phyloP scores from a whole-genome alignment of 352 stramenopile genomes.

The Blastocystis sp. region DNA sequence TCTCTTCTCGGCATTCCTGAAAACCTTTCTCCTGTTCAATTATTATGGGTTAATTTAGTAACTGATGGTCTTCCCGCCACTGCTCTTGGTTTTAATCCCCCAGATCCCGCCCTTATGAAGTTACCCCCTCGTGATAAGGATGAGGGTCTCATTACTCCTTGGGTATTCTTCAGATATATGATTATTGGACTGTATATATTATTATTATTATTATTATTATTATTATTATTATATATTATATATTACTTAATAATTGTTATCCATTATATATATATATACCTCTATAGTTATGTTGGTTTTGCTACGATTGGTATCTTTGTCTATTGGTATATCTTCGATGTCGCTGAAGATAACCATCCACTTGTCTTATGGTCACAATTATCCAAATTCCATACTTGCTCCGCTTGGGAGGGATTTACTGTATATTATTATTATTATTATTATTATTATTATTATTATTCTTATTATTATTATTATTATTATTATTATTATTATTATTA shows the following conservation, averaged over 20 bases:
- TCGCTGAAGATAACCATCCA: conserved; percentile 3
- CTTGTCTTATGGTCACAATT: conserved; percentile 1
- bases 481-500: too few species aligned
- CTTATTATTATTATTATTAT: too few species aligned
- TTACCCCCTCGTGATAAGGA: conserved; percentile 73
- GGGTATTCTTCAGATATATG: conserved; percentile 89
- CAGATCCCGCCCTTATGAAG: conserved; percentile 86
- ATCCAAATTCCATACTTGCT: conserved; percentile 1
- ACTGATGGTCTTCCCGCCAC: conserved; percentile 92
- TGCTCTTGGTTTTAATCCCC: conserved; percentile 90
- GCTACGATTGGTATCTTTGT: conserved; percentile 73
- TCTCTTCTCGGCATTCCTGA: conserved; percentile 79
- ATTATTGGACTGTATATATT: conserved; percentile 64
- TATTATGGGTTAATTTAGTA: conserved; percentile 99
- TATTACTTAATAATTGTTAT: too few species aligned
- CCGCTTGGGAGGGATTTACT: neutral
- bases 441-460: too few species aligned
- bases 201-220: too few species aligned
- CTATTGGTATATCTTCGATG: conserved; percentile 65
- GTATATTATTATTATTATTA: neutral
- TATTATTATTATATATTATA: too few species aligned
- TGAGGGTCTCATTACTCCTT: conserved; percentile 88
- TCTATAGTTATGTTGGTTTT: conserved; percentile 67
- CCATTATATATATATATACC: too few species aligned
- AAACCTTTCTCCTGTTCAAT: conserved; percentile 84